These are phyloP conservation scores for Heracleum sosnowskyi DNA, from an alignment of 129 eudicot genomes.

Conservation along the genomic window DNA sequence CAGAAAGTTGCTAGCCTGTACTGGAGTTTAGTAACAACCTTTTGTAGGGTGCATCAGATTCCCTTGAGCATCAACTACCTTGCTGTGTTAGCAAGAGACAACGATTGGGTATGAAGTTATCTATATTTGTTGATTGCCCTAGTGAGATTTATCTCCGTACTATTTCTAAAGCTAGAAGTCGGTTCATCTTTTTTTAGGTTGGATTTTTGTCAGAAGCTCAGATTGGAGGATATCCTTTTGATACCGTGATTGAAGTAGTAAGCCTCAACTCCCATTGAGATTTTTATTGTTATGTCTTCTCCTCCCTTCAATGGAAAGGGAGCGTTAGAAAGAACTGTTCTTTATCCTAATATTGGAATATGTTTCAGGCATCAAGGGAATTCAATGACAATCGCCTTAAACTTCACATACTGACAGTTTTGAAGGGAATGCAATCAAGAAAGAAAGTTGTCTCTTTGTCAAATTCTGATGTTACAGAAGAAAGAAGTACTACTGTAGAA, in stretches of 20 bases:
- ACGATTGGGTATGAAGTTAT: slow-evolving; percentile 67
- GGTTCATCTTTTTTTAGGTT: slow-evolving; percentile 37
- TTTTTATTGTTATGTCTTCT: neutral
- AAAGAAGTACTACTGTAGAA: slow-evolving; percentile 33
- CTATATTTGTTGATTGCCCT: neutral
- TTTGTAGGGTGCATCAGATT: slow-evolving; percentile 85
- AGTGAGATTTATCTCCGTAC: neutral
- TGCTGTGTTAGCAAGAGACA: slow-evolving; percentile 72
- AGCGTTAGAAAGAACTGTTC: neutral
- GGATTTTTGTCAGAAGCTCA: slow-evolving; percentile 88
- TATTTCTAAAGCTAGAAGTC: neutral
- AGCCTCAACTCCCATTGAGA: slow-evolving; percentile 16
- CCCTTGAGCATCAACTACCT: slow-evolving; percentile 77
- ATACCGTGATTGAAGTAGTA: slow-evolving; percentile 73
- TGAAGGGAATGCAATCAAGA: slow-evolving; percentile 71
- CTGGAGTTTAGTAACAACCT: slow-evolving; percentile 79
- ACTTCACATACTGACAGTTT: slow-evolving; percentile 72
- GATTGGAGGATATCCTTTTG: slow-evolving; percentile 76
- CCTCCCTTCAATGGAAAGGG: neutral
- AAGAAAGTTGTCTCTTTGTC: slow-evolving; percentile 35
- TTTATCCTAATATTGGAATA: slow-evolving; percentile 1
- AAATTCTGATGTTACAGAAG: slow-evolving; percentile 35
- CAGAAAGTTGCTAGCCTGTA: slow-evolving; percentile 90
- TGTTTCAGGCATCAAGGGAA: slow-evolving; percentile 76
- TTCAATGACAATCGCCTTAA: slow-evolving; percentile 72